Conservation (phyloP, 208 protist genomes). For the Trypanosoma mega region DNA sequence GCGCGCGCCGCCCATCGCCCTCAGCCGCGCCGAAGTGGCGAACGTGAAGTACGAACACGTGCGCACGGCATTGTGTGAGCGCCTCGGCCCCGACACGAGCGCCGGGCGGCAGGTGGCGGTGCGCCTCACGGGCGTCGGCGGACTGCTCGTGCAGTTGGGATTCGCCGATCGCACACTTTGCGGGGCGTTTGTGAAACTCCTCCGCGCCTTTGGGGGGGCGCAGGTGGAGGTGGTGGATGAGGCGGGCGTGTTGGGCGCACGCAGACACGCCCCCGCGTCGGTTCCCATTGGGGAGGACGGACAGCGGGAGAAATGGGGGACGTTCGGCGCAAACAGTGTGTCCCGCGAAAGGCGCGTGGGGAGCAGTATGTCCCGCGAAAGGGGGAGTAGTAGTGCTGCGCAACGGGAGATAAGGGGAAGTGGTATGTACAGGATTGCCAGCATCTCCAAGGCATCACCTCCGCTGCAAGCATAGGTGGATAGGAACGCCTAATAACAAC, state of each 20-base stretch:
- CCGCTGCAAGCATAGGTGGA: too few species aligned
- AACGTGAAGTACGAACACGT: slow-evolving; percentile 19
- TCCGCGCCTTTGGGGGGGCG: background rate
- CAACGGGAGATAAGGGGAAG: too few species aligned
- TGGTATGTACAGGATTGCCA: too few species aligned
- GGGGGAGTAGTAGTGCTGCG: too few species aligned
- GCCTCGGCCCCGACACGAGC: background rate
- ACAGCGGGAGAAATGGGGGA: too few species aligned
- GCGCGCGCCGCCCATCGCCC: background rate
- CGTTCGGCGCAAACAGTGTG: too few species aligned
- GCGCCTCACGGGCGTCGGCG: slow-evolving; percentile 5
- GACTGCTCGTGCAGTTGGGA: slow-evolving; percentile 7
- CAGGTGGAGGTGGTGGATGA: slow-evolving; percentile 7
- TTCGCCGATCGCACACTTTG: slow-evolving; percentile 15
- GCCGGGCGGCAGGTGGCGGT: background rate
- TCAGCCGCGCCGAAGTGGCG: background rate
- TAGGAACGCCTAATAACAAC: too few species aligned
- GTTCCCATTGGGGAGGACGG: too few species aligned
- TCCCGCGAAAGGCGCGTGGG: too few species aligned
- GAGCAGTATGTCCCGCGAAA: too few species aligned
- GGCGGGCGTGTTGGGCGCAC: background rate
- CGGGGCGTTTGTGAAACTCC: slow-evolving; percentile 15
- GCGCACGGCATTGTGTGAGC: background rate
- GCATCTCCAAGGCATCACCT: too few species aligned
- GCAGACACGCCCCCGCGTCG: background rate